A percentile compares a stretch with the other conserved stretches of the same genome.
Evolutionary conservation across 2,329 filamentous ascomycete genomes (phyloP).

Genomic region (Cladosporium sphaerospermum): DNA sequence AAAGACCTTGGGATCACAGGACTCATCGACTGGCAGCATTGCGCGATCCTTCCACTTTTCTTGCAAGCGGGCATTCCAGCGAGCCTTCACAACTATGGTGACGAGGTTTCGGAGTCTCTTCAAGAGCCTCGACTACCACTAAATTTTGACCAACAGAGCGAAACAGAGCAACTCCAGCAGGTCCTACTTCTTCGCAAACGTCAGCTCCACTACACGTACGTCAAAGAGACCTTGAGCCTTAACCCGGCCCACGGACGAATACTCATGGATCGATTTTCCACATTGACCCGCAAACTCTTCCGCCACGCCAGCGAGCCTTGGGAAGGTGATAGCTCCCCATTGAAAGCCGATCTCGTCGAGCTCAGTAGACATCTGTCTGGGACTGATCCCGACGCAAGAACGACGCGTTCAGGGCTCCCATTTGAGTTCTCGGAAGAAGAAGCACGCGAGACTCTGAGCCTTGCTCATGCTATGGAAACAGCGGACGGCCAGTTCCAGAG

Average conservation of each 20-base stretch:
- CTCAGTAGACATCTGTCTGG: not conserved
- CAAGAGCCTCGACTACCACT: not conserved
- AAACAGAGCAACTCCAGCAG: constrained; percentile 14
- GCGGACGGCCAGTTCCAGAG: constrained; percentile 22
- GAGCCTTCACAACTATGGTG: constrained; percentile 34
- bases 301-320: constrained; percentile 19
- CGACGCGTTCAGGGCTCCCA: constrained; percentile 9
- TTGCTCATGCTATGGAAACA: constrained; percentile 15
- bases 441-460: not conserved
- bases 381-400: constrained; percentile 7
- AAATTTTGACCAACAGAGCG: not conserved
- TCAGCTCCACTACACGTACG: constrained; percentile 23
- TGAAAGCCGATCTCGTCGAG: constrained; percentile 20
- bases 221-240: constrained; percentile 16
- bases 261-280: not conserved
- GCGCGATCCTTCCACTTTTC: constrained; percentile 31
- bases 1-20: constrained; percentile 29
- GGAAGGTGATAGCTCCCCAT: constrained; percentile 24
- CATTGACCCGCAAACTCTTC: constrained; percentile 15
- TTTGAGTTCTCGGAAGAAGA: constrained; percentile 9
- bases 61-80: constrained; percentile 34
- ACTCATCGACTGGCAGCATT: constrained; percentile 40
- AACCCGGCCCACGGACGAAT: constrained; percentile 15
- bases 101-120: constrained; percentile 11
- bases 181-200: constrained; percentile 19